A percentile compares a stretch with the other conserved stretches of the same genome.
phyloP scores from a whole-genome alignment of 1,284 basidiomycete genomes.

The Boletellus sp. region DNA sequence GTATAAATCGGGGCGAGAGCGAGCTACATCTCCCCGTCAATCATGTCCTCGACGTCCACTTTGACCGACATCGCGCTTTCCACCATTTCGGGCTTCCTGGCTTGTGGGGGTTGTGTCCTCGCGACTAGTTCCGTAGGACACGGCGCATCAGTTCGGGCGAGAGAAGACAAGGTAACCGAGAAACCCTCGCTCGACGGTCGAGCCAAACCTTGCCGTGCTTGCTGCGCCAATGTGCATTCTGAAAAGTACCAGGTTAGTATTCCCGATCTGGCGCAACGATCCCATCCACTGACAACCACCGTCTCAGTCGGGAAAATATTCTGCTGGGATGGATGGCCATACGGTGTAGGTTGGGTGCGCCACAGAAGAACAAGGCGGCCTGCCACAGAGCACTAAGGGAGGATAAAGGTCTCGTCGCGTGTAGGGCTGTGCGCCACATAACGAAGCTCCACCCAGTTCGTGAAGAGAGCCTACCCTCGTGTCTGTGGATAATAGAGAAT shows the following conservation, averaged over 20 bases:
- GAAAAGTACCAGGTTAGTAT: background rate
- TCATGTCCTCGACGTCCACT: background rate
- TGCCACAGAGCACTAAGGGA: too few species aligned
- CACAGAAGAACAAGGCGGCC: too few species aligned
- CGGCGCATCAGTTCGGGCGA: background rate
- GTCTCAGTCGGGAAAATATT: background rate
- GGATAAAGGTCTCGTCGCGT: too few species aligned
- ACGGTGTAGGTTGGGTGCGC: background rate
- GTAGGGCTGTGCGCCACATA: too few species aligned
- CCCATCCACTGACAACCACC: background rate
- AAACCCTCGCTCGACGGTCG: background rate
- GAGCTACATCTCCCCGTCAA: background rate
- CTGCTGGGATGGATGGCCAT: background rate
- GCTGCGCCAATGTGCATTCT: background rate
- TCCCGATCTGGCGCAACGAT: background rate
- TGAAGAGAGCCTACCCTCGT: background rate
- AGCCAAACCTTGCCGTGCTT: background rate
- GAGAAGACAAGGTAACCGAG: background rate
- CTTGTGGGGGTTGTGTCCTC: constrained; percentile 8
- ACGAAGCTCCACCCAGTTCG: background rate
- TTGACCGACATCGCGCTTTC: background rate
- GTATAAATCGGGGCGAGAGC: background rate
- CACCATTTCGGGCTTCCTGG: constrained; percentile 1
- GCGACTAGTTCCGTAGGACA: background rate
- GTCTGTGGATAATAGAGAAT: background rate